Base-by-base conservation (phyloP, 345 rosid species). In the Clausena lansium region DNA sequence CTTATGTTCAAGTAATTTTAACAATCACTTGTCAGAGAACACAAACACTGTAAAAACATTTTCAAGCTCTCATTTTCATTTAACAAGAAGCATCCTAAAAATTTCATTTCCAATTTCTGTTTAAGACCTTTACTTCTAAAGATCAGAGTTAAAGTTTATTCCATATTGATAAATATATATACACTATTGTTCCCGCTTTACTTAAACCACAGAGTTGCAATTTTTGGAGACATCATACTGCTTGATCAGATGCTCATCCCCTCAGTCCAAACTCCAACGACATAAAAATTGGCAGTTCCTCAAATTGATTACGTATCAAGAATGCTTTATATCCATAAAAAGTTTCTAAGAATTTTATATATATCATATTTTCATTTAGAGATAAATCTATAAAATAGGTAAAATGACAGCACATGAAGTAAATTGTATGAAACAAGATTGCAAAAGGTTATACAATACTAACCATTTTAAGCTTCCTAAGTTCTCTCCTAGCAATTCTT, bases 401-500 rank as follows among this genome's bases (percentile, higher is more conserved):
- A 32, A 9, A 25, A 61, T 63, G 20, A 28, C 36, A 2, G 30
- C 5, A 36, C 9, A 36, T 25, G 47, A 70, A 60, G n/a, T 54
- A 52, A 64, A 47, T 52, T 17, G 22, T 62, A 35, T 2, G 27
- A 70, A 57, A 54, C 19, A 38, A 38, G 67, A 30, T 27, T 39
- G 63, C 73, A 73, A 60, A 69, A 77, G 28, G 24, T 47, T 66
- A 71, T 77, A 39, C 20, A 10, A 35, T 33, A 70, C 87, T 55
- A 17, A 93, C 97, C 97, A 91, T 86, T 90, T 93, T 91, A 70
- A 91, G 95, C 86, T 87, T 87, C 78, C 93, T 77, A 62, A 93
- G 97, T 79, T 87, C 95, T 78, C 74, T 88, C 80, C 80, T 82
- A 14, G 89, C 97, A 81, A 86, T 76, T 84, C 78, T 93, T 57